These are phyloP conservation scores for Rubus idaeus DNA, from an alignment of 306 rosid genomes.

Conservation along the genomic window DNA sequence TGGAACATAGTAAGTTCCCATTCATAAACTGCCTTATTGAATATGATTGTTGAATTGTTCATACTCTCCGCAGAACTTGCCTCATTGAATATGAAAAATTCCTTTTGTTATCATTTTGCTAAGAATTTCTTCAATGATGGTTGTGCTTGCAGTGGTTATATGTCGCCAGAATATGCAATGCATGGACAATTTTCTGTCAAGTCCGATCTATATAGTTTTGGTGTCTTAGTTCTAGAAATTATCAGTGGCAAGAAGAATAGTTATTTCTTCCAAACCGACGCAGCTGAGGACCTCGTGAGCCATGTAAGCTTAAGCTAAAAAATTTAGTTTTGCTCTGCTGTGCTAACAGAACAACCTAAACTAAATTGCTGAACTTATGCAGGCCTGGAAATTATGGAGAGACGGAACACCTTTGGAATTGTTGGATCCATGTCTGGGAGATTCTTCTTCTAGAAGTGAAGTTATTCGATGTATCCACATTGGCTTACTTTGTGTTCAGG, in stretches of 20 bases:
- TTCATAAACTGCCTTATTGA: background rate
- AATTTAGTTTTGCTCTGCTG: background rate
- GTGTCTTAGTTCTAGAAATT: slow-evolving; percentile 30
- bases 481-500: slow-evolving; percentile 54
- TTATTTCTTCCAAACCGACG: background rate
- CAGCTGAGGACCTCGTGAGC: slow-evolving; percentile 8
- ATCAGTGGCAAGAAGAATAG: slow-evolving; percentile 26
- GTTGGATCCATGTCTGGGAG: slow-evolving; percentile 34
- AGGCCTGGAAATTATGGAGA: slow-evolving; percentile 13
- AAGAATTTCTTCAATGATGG: background rate
- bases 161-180: slow-evolving; percentile 21
- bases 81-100: background rate
- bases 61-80: background rate
- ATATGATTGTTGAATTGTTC: background rate
- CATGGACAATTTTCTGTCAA: slow-evolving; percentile 11
- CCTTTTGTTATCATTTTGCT: background rate
- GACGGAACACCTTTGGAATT: slow-evolving; percentile 15
- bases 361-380: too few species aligned
- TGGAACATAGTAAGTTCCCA: background rate
- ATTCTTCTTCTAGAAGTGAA: slow-evolving; percentile 28
- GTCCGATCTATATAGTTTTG: slow-evolving; percentile 30
- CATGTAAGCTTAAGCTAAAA: background rate
- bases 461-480: slow-evolving; percentile 49
- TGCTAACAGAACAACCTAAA: background rate
- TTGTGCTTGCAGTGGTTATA: slow-evolving; percentile 9